Evolutionary conservation across 2,329 filamentous ascomycete genomes (phyloP), one percentile per base, ranked within the genome.

Genomic region (Diaporthe batatas): DNA sequence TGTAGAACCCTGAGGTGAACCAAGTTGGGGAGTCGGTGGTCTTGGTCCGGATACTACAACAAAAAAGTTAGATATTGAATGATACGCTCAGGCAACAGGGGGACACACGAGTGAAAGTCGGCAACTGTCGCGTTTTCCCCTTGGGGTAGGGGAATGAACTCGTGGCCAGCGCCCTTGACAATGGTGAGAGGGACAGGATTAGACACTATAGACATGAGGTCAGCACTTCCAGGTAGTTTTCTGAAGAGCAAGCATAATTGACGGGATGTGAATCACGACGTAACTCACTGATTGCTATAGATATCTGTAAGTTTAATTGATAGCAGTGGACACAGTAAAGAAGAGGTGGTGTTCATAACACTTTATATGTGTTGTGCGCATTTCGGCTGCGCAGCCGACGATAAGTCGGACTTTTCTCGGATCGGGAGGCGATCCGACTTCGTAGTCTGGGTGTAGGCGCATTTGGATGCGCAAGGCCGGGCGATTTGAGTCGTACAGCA

Each of bases 401-500:
- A 64, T 64, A 47, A 14, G 58, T 62, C 58, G 58, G 58, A 36
- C 25, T 47, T 64, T 32, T 64, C 39, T 64, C 58, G 58, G 58
- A 32, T 64, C 58, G 42, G 58, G 42, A 64, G 5, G 21, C 8
- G 42, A 47, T 29, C 58, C 58, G 58, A 62, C 39, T 32, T 47
- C 42, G 58, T 39, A n/a, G 39, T 25, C n/a, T 3, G 16, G 39
- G 16, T 29, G 11, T 25, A 62, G 34, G n/a, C 21, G 39, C 23
- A n/a, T 12, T 44, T 62, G 23, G 11, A 58, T 18, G 23, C 23
- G 25, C 25, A 6, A 64, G 16, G 23, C 58, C 11, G 23, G 58
- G 16, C 8, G 16, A 32, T 32, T 23, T n/a, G n/a, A 44, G 16
- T 6, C 7, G 16, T 49, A 7, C 21, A 49, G 21, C 21, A n/a